Evolutionary conservation across 352 stramenopile species (phyloP).

Genomic region (Phytophthora tentaculata): DNA sequence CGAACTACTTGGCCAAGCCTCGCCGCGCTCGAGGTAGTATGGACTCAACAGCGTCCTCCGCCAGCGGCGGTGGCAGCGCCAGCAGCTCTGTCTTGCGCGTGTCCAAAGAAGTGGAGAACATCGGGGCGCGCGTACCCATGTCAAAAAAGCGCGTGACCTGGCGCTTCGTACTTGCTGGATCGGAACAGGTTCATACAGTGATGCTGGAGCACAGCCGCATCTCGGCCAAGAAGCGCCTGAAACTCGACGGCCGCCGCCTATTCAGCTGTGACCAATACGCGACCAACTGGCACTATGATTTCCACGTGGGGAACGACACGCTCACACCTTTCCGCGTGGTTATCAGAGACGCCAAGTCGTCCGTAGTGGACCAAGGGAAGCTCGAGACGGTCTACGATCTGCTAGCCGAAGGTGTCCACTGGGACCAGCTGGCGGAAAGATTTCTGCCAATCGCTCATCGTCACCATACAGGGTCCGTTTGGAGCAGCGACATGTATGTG

Average conservation of each 20-base stretch:
- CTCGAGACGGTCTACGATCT: conserved; percentile 80
- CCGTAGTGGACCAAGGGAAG: conserved; percentile 71
- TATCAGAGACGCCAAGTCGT: conserved; percentile 79
- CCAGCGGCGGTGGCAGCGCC: conserved; percentile 20
- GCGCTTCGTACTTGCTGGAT: conserved; percentile 80
- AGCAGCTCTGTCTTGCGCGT: conserved; percentile 64
- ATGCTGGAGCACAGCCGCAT: conserved; percentile 87
- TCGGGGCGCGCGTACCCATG: conserved; percentile 75
- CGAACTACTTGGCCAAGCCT: conserved; percentile 25
- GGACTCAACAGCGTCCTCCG: conserved; percentile 36
- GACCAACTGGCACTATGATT: conserved; percentile 83
- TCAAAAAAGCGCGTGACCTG: conserved; percentile 89
- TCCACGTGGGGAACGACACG: conserved; percentile 52
- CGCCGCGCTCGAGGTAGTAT: conserved; percentile 41
- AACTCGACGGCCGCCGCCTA: conserved; percentile 77
- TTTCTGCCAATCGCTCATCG: conserved; percentile 42
- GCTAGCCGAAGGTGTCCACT: conserved; percentile 61
- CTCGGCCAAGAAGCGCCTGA: conserved; percentile 83
- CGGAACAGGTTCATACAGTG: conserved; percentile 83
- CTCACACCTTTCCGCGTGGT: conserved; percentile 59
- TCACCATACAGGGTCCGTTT: conserved; percentile 52
- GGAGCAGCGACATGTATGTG: conserved; percentile 83
- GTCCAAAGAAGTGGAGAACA: conserved; percentile 81
- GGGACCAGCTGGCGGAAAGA: conserved; percentile 72
- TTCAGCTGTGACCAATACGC: conserved; percentile 76